Evolutionary conservation across 2,329 filamentous ascomycete genomes (phyloP).

Genomic region (Aspergillus versicolor): DNA sequence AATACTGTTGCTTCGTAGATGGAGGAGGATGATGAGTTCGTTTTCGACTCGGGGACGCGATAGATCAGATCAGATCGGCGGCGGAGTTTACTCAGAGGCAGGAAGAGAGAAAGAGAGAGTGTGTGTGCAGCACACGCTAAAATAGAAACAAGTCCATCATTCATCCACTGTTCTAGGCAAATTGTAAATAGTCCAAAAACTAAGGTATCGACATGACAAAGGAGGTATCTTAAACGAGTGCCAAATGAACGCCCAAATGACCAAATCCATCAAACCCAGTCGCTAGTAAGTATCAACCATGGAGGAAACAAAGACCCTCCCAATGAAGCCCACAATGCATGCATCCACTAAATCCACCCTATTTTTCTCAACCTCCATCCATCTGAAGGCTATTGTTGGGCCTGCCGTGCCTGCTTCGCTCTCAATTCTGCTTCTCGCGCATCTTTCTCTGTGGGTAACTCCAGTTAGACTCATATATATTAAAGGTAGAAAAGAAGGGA

Average conservation of each 20-base stretch:
- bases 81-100: no score
- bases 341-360: neutral
- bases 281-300: neutral
- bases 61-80: neutral
- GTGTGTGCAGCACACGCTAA: neutral
- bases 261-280: neutral
- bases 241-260: neutral
- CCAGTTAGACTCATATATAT: neutral
- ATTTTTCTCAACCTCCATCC: neutral
- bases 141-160: neutral
- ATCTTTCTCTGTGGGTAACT: neutral
- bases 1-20: no score
- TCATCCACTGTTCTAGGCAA: no score
- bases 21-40: no score
- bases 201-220: neutral
- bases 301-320: neutral
- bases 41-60: neutral
- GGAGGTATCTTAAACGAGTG: constrained; percentile 1
- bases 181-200: neutral
- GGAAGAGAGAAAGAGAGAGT: no score
- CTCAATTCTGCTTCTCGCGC: neutral
- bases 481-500: neutral
- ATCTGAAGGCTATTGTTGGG: neutral
- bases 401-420: neutral
- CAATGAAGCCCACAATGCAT: neutral